Conservation (phyloP, 208 protist genomes). For the Crithidia brevicula region DNA sequence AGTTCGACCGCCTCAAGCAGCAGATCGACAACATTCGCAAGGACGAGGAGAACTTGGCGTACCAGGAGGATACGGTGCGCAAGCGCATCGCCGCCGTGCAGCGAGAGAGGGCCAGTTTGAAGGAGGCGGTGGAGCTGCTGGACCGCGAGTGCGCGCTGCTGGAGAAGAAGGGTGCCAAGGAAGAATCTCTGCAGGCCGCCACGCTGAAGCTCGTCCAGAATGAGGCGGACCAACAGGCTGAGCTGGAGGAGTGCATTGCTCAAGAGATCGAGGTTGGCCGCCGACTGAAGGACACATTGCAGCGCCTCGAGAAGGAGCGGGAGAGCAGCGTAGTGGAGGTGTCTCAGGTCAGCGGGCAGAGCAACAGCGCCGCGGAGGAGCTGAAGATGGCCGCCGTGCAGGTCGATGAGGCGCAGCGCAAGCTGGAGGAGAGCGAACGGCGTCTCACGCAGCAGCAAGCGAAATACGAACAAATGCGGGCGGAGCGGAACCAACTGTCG, state of each 20-base stretch:
- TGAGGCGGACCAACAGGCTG: conserved; percentile 70
- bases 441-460: conserved; percentile 79
- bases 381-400: conserved; percentile 89
- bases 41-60: conserved; percentile 73
- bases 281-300: conserved; percentile 59
- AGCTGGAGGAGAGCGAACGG: conserved; percentile 93
- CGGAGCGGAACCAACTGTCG: conserved; percentile 97
- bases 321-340: conserved; percentile 89
- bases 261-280: conserved; percentile 63
- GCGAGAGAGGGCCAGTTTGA: conserved; percentile 65
- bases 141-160: conserved; percentile 67
- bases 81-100: conserved; percentile 68
- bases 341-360: conserved; percentile 85
- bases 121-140: conserved; percentile 67
- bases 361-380: conserved; percentile 90
- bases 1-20: conserved; percentile 74
- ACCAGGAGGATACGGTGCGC: conserved; percentile 72
- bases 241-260: conserved; percentile 59
- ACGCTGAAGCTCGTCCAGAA: conserved; percentile 87
- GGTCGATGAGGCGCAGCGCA: conserved; percentile 95
- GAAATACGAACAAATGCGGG: conserved; percentile 94
- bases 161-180: conserved; percentile 69
- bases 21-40: conserved; percentile 85
- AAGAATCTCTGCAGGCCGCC: conserved; percentile 62
- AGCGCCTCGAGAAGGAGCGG: conserved; percentile 91